phyloP scores from a whole-genome alignment of 805 yeast genomes.

The Metschnikowia noctiluminum region DNA sequence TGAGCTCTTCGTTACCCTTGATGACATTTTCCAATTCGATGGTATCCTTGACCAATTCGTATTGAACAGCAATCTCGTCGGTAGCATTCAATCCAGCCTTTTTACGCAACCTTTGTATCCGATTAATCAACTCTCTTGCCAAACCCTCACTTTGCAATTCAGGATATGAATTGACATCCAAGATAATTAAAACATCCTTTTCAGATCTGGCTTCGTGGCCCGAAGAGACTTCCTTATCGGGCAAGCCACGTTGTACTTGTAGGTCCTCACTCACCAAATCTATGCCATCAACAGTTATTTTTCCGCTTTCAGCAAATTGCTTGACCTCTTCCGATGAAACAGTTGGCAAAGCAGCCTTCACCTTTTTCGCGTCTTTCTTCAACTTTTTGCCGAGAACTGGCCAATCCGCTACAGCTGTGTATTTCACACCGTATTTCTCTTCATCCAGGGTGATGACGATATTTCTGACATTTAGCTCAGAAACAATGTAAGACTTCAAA shows the following conservation, averaged over 20 bases:
- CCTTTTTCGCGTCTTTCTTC: constrained; percentile 89
- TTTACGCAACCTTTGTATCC: constrained; percentile 96
- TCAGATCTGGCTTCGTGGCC: constrained; percentile 89
- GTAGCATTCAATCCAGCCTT: constrained; percentile 92
- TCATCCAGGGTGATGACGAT: constrained; percentile 87
- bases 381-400: constrained; percentile 96
- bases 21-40: constrained; percentile 62
- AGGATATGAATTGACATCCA: constrained; percentile 84
- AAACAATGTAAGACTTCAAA: constrained; percentile 73
- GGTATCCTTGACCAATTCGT: constrained; percentile 62
- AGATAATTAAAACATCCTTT: constrained; percentile 81
- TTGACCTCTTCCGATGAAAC: constrained; percentile 83
- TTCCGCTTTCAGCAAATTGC: constrained; percentile 65
- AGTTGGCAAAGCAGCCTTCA: constrained; percentile 86
- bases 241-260: constrained; percentile 84
- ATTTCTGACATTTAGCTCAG: constrained; percentile 91
- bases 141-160: constrained; percentile 91
- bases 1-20: constrained; percentile 58
- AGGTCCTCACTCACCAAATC: constrained; percentile 83
- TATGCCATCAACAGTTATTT: constrained; percentile 84
- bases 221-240: constrained; percentile 55
- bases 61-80: constrained; percentile 89
- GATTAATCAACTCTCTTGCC: constrained; percentile 94
- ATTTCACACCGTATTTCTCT: constrained; percentile 84
- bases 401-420: constrained; percentile 98